These are phyloP conservation scores for Thalassiosira profunda DNA, from an alignment of 108 stramenopile species.

Conservation along the genomic window DNA sequence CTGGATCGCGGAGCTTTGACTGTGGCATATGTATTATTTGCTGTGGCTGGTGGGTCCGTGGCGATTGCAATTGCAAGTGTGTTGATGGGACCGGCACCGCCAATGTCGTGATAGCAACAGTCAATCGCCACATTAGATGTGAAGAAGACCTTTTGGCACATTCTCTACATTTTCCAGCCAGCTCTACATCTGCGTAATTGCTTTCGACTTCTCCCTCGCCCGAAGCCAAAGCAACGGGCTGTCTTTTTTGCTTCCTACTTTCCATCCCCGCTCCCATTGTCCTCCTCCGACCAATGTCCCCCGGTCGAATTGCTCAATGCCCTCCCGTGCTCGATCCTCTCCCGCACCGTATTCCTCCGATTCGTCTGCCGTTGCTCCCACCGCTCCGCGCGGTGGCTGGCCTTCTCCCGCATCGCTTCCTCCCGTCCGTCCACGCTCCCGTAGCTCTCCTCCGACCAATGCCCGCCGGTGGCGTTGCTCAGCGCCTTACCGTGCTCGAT, in stretches of 20 bases:
- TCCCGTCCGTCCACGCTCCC: too few species aligned
- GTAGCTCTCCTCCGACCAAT: neutral
- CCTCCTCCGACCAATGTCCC: conserved; percentile 67
- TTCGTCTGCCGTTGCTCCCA: conserved; percentile 35
- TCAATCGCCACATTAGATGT: too few species aligned
- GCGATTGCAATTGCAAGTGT: conserved; percentile 74
- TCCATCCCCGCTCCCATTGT: conserved; percentile 17
- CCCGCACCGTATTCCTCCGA: conserved; percentile 51
- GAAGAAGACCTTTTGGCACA: too few species aligned
- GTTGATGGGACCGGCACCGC: conserved; percentile 34
- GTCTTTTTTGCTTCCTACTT: too few species aligned
- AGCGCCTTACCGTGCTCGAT: conserved; percentile 13
- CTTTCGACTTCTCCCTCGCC: too few species aligned
- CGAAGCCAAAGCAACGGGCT: too few species aligned
- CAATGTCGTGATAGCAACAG: neutral
- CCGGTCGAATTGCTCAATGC: conserved; percentile 76
- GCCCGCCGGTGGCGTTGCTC: neutral
- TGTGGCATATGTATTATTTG: conserved; percentile 81
- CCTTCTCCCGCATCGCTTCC: too few species aligned
- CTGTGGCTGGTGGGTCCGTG: conserved; percentile 59
- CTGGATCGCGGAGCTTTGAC: conserved; percentile 72
- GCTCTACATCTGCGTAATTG: neutral
- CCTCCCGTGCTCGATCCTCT: conserved; percentile 36
- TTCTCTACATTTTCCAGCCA: too few species aligned
- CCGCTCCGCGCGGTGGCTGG: conserved; percentile 17